Conservation (phyloP, 2,329 filamentous ascomycete species). For the Colletotrichum sp. region DNA sequence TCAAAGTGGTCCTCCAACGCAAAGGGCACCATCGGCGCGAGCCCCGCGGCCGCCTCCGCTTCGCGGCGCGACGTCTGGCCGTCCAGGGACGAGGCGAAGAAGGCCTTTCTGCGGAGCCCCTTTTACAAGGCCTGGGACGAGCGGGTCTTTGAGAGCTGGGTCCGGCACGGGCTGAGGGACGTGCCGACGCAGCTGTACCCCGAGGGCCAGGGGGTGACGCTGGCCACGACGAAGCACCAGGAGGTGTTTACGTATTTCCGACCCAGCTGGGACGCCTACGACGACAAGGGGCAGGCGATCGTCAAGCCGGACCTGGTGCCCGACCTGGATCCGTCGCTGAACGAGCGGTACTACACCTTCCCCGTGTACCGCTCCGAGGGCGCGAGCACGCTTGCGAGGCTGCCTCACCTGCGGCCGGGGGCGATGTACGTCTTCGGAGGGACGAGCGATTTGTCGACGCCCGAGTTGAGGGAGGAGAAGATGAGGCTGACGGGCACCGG, state of each 20-base stretch:
- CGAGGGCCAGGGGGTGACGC: constrained; percentile 57
- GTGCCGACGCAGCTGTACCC: constrained; percentile 68
- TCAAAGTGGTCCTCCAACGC: constrained; percentile 48
- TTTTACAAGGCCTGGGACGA: constrained; percentile 87
- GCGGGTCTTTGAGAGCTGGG: constrained; percentile 76
- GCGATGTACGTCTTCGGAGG: constrained; percentile 74
- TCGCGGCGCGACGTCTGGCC: constrained; percentile 83
- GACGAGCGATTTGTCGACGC: constrained; percentile 58
- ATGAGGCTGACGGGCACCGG: constrained; percentile 68
- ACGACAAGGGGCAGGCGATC: constrained; percentile 38
- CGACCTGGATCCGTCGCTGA: constrained; percentile 48
- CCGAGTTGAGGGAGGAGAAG: constrained; percentile 57
- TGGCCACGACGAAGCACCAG: constrained; percentile 85
- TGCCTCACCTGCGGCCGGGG: constrained; percentile 66
- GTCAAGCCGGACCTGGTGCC: constrained; percentile 44
- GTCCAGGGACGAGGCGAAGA: constrained; percentile 70
- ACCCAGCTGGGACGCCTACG: constrained; percentile 55
- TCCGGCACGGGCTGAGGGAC: constrained; percentile 75
- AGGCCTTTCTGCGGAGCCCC: constrained; percentile 67
- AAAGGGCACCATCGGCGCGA: constrained; percentile 32
- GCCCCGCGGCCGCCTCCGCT: constrained; percentile 66
- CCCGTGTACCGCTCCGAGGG: constrained; percentile 74
- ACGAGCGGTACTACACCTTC: constrained; percentile 38
- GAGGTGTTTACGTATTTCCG: constrained; percentile 82
- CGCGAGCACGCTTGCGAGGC: constrained; percentile 54